phyloP scores from a whole-genome alignment of 768 basidiomycete genomes.

The Xerocomellus amylosporus region DNA sequence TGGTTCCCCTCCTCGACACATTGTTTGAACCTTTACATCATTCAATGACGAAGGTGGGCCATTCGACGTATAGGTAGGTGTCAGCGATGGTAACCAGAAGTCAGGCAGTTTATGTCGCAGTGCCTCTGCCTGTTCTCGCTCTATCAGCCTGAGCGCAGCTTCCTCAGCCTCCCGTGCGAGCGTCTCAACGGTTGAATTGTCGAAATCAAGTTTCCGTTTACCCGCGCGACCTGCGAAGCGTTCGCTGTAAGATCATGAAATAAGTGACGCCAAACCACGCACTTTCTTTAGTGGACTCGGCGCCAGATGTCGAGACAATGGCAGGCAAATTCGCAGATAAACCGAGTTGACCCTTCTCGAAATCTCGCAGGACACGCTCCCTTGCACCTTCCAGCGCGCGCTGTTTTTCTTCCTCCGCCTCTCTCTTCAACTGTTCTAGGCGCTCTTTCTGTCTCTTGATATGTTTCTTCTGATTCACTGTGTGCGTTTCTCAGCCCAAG shows the following conservation, averaged over 20 bases:
- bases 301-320: constrained; percentile 37
- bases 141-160: constrained; percentile 77
- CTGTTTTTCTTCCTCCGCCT: constrained; percentile 78
- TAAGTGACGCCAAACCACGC: constrained; percentile 11
- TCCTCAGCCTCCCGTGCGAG: constrained; percentile 84
- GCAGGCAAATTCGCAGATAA: constrained; percentile 46
- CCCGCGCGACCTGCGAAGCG: constrained; percentile 48
- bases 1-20: constrained; percentile 80
- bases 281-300: constrained; percentile 36
- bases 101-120: constrained; percentile 89
- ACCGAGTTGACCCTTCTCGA: constrained; percentile 82
- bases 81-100: constrained; percentile 94
- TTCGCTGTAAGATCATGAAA: not conserved
- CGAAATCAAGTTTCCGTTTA: constrained; percentile 88
- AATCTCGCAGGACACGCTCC: constrained; percentile 85
- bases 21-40: constrained; percentile 84
- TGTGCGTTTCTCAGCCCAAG: constrained; percentile 10
- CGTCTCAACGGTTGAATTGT: constrained; percentile 63
- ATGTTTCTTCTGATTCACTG: constrained; percentile 87
- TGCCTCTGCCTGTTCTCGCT: constrained; percentile 80
- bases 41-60: constrained; percentile 63
- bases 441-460: constrained; percentile 88
- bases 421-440: constrained; percentile 68
- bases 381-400: constrained; percentile 70
- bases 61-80: constrained; percentile 70